These are phyloP conservation scores for Hypoxylon sp. DNA, from an alignment of 2,329 filamentous ascomycete species.

Conservation along the genomic window DNA sequence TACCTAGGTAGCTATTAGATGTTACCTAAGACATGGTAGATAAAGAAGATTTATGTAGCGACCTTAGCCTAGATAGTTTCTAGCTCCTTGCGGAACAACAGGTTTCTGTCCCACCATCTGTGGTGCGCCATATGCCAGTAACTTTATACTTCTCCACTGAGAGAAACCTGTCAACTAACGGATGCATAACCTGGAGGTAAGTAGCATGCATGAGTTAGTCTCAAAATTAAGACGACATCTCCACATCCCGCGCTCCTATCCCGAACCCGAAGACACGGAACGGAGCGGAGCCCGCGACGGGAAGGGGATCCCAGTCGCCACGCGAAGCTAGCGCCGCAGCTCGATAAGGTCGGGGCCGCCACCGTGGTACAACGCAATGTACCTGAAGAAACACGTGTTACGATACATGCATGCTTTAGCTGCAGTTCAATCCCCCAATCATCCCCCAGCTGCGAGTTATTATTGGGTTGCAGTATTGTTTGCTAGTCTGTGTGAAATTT, in stretches of 20 bases:
- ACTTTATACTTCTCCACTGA: background rate
- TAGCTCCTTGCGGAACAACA: no score
- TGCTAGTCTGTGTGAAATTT: conserved; percentile 9
- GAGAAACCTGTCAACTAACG: background rate
- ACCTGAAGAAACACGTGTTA: conserved; percentile 33
- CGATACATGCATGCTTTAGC: conserved; percentile 35
- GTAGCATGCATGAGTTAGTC: background rate
- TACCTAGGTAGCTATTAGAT: background rate
- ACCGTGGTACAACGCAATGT: conserved; percentile 25
- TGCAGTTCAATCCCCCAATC: conserved; percentile 26
- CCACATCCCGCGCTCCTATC: conserved; percentile 6
- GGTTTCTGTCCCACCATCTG: no score
- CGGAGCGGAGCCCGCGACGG: conserved; percentile 29
- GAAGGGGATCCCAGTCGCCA: conserved; percentile 30
- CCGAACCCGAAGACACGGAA: conserved; percentile 29
- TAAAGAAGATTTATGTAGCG: no score
- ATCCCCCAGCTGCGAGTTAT: conserved; percentile 30
- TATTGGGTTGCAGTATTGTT: conserved; percentile 32
- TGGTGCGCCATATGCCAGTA: no score
- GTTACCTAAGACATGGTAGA: no score
- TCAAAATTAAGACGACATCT: background rate
- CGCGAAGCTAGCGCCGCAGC: conserved; percentile 21
- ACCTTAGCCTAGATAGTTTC: no score
- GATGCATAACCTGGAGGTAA: background rate
- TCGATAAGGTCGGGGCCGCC: conserved; percentile 23